A percentile compares a stretch with the other conserved stretches of the same genome.
phyloP scores from a whole-genome alignment of 83 land plant species.

The Isoetes engelmannii region DNA sequence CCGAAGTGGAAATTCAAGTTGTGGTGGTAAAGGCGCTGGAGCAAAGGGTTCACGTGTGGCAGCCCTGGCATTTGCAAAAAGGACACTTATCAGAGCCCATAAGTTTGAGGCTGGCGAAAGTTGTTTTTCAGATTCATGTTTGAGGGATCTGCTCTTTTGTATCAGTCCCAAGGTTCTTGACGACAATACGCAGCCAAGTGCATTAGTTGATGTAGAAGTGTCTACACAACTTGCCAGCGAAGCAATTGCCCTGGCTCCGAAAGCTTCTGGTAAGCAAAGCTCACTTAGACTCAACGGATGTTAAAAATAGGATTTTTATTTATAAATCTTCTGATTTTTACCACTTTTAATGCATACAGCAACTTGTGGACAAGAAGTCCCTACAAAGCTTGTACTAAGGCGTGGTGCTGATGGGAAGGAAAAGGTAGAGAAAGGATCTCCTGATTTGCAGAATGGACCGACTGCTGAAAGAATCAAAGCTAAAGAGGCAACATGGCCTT shows the following conservation, averaged over 20 bases:
- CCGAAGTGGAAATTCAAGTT: constrained; percentile 28
- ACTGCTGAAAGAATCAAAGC: constrained; percentile 11
- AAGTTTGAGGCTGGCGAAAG: constrained; percentile 29
- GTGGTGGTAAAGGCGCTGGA: constrained; percentile 49
- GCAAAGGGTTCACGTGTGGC: constrained; percentile 69
- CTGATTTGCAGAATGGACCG: not conserved
- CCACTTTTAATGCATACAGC: not conserved
- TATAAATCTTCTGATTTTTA: not conserved
- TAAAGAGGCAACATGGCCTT: constrained; percentile 14
- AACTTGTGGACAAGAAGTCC: not conserved
- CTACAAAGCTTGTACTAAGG: constrained; percentile 6
- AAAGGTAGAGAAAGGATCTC: constrained; percentile 8
- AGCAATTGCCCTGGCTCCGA: not conserved
- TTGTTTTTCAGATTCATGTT: constrained; percentile 23
- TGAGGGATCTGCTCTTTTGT: constrained; percentile 24
- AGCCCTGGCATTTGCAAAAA: constrained; percentile 62
- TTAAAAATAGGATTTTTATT: not conserved
- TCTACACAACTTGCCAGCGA: not conserved
- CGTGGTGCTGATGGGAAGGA: constrained; percentile 3
- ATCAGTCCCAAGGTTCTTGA: constrained; percentile 16
- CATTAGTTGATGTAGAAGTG: not conserved
- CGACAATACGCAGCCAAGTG: not conserved
- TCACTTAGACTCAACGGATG: not conserved
- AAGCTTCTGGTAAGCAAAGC: not conserved
- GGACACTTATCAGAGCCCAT: constrained; percentile 26